Evolutionary conservation across 2,329 filamentous ascomycete genomes (phyloP), one percentile per base, ranked within the genome.

Genomic region (Cordyceps tenuipes): DNA sequence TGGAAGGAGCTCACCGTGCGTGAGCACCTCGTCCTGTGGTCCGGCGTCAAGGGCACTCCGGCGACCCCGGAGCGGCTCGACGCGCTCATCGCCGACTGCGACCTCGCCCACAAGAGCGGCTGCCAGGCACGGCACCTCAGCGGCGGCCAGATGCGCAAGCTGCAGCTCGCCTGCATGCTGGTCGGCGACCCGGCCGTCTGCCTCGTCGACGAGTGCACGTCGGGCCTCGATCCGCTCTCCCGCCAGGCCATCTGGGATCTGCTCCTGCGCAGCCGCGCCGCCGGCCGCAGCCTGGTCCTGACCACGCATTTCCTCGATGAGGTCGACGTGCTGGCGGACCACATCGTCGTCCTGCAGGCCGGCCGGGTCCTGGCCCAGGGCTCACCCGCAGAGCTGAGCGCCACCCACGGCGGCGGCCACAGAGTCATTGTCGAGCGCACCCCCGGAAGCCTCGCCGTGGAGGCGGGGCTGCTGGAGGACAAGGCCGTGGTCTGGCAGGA

Each of bases 241-340:
- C 76, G 86, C 52, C 73, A 85, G 29, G 86, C 85, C 68, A 85
- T 89, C 52, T 89, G 86, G 85, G 83, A 88, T 62, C 88, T 89
- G 55, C 75, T 89, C 2, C 74, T 88, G 2, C 79, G 81, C 1
- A 84, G 88, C 66, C 79, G 85, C 56, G 81, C 82, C 56, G 81
- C 82, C 5, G 77, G 77, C 58, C 74, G 86, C 44, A 86, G 83
- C 1, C 85, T 88, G 67, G 73, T 89, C 15, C 74, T 89, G 43
- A 89, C 86, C 0, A 89, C 86, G 0, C 86, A 89, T 69, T 89
- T 88, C 68, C 75, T 89, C 21, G 86, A 89, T 64, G 86, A 89
- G 69, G 85, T 84, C 5, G 86, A 89, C 65, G 75, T 88, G 1
- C 77, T 89, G 0, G 83, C 85, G 0, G 86, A 89, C 68, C 79